phyloP scores from a whole-genome alignment of 345 rosid species.

The Sisymbrium altissimum region DNA sequence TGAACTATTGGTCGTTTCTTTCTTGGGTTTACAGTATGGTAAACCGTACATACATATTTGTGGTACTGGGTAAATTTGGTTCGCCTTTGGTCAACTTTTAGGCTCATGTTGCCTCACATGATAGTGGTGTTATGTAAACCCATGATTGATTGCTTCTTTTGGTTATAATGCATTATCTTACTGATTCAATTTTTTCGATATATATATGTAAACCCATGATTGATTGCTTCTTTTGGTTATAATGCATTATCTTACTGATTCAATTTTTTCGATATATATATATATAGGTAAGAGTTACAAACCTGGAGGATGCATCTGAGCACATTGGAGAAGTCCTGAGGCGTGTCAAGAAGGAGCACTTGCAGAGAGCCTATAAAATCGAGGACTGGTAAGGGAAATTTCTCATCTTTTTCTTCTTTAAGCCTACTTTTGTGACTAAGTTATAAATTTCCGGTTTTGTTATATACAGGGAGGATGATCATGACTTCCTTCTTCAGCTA shows the following conservation, averaged over 20 bases:
- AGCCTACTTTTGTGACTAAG: neutral
- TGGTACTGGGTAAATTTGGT: neutral
- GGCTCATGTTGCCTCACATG: too few species aligned
- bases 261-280: neutral
- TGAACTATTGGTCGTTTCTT: neutral
- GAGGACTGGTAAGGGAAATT: constrained; percentile 54
- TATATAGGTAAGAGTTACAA: constrained; percentile 62
- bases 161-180: neutral
- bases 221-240: neutral
- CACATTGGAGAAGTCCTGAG: constrained; percentile 86
- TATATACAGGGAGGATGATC: constrained; percentile 70
- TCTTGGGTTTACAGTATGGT: neutral
- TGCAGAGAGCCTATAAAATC: constrained; percentile 86
- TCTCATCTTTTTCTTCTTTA: neutral
- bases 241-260: neutral
- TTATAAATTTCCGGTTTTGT: neutral
- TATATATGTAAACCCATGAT: neutral
- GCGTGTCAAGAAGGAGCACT: constrained; percentile 86
- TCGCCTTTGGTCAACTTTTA: neutral
- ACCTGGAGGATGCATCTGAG: constrained; percentile 82
- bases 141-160: neutral
- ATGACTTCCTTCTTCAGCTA: constrained; percentile 78
- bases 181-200: neutral
- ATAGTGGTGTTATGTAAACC: neutral
- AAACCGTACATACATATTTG: neutral